phyloP scores from a whole-genome alignment of 495 filamentous ascomycete genomes.

The Penicillium angulare region DNA sequence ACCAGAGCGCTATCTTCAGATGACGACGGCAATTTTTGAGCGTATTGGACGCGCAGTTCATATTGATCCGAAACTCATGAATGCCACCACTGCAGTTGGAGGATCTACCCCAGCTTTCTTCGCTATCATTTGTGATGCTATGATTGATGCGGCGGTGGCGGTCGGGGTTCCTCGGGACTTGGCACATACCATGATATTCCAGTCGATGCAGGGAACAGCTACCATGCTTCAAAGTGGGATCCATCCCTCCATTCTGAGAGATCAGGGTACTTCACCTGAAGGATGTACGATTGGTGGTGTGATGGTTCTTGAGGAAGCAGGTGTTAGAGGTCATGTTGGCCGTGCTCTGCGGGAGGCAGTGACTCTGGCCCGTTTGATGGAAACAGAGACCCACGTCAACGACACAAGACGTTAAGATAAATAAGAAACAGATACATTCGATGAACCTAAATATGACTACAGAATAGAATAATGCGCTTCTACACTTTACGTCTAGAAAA shows the following conservation, averaged over 20 bases:
- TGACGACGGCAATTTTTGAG: constrained; percentile 36
- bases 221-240: constrained; percentile 38
- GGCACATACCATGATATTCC: constrained; percentile 38
- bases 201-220: constrained; percentile 41
- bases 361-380: constrained; percentile 40
- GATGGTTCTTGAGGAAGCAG: constrained; percentile 44
- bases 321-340: constrained; percentile 39
- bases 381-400: constrained; percentile 34
- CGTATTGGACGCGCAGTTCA: constrained; percentile 35
- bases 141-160: constrained; percentile 45
- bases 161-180: constrained; percentile 40
- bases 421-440: too few relatives aligned
- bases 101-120: constrained; percentile 45
- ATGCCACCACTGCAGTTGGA: constrained; percentile 37
- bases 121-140: constrained; percentile 42
- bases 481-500: not conserved
- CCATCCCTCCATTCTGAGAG: constrained; percentile 36
- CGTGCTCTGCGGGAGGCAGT: constrained; percentile 41
- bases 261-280: constrained; percentile 41
- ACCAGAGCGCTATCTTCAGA: constrained; percentile 20
- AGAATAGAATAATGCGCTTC: too few relatives aligned
- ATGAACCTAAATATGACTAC: too few relatives aligned
- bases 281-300: constrained; percentile 47
- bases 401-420: constrained; percentile 32
- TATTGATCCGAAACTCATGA: constrained; percentile 34